phyloP scores from a whole-genome alignment of 805 yeast species.

The Spathaspora passalidarum region DNA sequence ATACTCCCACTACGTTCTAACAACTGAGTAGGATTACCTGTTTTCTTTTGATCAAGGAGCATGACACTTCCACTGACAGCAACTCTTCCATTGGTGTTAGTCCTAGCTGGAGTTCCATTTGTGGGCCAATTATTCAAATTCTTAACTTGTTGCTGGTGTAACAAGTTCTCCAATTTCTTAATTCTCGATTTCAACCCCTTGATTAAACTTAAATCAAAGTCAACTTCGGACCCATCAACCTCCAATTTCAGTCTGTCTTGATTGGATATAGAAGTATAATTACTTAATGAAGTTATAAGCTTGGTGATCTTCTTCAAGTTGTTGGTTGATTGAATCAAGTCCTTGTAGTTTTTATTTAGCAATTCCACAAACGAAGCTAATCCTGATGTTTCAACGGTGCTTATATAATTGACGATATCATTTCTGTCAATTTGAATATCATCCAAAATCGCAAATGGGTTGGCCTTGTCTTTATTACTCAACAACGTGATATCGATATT shows the following conservation, averaged over 20 bases:
- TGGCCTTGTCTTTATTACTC: constrained; percentile 13
- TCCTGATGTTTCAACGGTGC: constrained; percentile 21
- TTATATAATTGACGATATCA: constrained; percentile 29
- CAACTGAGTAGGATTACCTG: constrained; percentile 24
- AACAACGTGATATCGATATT: constrained; percentile 37
- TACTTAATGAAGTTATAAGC: constrained; percentile 28
- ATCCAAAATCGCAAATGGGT: constrained; percentile 31
- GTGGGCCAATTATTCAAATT: constrained; percentile 45
- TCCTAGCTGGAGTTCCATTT: constrained; percentile 9
- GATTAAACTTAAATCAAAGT: constrained; percentile 38
- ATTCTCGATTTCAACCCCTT: constrained; percentile 70
- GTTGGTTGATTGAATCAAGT: constrained; percentile 38
- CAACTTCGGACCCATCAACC: constrained; percentile 18
- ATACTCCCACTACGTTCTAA: constrained; percentile 12
- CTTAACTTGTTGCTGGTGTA: constrained; percentile 70
- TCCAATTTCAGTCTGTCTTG: constrained; percentile 15
- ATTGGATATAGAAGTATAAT: constrained; percentile 21
- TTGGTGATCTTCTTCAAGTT: constrained; percentile 35
- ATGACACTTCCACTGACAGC: constrained; percentile 14
- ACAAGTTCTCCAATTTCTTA: constrained; percentile 68
- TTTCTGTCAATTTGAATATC: constrained; percentile 31
- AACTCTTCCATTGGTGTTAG: constrained; percentile 3
- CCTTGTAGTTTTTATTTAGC: constrained; percentile 44
- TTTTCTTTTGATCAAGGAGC: constrained; percentile 13
- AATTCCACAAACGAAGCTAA: constrained; percentile 31